Evolutionary conservation across 768 basidiomycete genomes (phyloP).

Genomic region (Tricholomella constricta): DNA sequence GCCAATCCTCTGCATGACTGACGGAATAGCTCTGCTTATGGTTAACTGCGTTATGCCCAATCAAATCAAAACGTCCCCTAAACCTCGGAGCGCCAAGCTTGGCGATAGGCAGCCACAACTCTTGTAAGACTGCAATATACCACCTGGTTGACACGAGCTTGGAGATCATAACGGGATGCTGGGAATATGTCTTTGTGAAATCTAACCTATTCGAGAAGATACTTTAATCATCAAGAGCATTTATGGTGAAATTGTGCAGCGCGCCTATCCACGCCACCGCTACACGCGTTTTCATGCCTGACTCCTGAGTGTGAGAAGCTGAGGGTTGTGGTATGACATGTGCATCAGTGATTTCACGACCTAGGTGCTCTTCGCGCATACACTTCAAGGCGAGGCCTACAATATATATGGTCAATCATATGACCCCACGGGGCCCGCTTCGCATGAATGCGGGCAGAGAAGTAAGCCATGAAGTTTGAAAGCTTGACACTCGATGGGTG

Average conservation of each 20-base stretch:
- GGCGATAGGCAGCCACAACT: too few species aligned
- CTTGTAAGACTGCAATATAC: too few species aligned
- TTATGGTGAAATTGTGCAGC: background rate
- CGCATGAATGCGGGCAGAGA: background rate
- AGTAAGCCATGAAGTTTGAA: background rate
- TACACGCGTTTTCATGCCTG: background rate
- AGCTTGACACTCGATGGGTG: background rate
- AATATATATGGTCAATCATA: background rate
- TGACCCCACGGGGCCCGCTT: background rate
- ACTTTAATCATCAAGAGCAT: background rate
- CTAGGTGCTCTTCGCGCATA: background rate
- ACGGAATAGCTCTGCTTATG: too few species aligned
- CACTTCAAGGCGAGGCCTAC: background rate
- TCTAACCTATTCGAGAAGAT: too few species aligned
- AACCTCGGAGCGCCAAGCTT: too few species aligned
- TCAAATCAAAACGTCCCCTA: too few species aligned
- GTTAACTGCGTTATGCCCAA: too few species aligned
- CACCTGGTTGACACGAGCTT: background rate
- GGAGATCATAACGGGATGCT: too few species aligned
- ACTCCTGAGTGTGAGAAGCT: background rate
- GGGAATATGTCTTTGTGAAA: too few species aligned
- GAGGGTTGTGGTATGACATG: background rate
- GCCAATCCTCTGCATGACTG: slow-evolving; percentile 2
- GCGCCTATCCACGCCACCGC: background rate
- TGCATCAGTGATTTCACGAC: background rate